Conservation (phyloP, 2,329 filamentous ascomycete species). For the Aureobasidium leucospermi region DNA sequence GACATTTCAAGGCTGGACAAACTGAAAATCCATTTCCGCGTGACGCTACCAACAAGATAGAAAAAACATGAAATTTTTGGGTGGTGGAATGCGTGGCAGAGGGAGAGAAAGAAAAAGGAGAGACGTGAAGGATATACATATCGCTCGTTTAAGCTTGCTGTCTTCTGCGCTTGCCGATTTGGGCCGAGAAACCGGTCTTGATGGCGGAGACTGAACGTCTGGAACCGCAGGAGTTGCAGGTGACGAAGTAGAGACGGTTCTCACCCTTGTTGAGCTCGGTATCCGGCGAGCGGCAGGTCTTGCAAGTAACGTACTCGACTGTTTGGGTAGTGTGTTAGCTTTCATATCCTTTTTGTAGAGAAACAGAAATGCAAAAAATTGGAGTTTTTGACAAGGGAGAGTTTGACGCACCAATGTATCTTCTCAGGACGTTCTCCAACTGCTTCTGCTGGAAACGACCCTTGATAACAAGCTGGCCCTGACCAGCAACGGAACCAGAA, state of each 20-base stretch:
- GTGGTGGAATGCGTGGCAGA: neutral
- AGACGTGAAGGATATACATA: neutral
- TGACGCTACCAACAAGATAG: neutral
- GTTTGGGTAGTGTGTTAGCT: slow-evolving; percentile 20
- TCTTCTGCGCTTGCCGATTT: slow-evolving; percentile 98
- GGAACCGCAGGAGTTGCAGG: slow-evolving; percentile 66
- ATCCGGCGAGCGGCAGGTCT: slow-evolving; percentile 91
- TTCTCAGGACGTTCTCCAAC: slow-evolving; percentile 92
- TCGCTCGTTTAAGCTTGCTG: slow-evolving; percentile 61
- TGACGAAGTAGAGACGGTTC: slow-evolving; percentile 98
- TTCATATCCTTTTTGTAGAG: neutral
- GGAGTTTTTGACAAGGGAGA: neutral
- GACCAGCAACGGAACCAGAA: slow-evolving; percentile 88
- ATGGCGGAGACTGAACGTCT: slow-evolving; percentile 89
- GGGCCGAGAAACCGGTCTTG: slow-evolving; percentile 99
- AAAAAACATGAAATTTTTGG: neutral
- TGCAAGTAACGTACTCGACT: slow-evolving; percentile 98
- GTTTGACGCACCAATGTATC: slow-evolving; percentile 72
- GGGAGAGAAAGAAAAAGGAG: neutral
- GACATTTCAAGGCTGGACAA: slow-evolving; percentile 8
- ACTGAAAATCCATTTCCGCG: slow-evolving; percentile 9
- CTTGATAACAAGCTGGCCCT: slow-evolving; percentile 91
- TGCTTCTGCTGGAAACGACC: slow-evolving; percentile 99
- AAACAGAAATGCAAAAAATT: neutral
- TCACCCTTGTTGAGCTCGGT: slow-evolving; percentile 98